phyloP scores from a whole-genome alignment of 1,284 basidiomycete genomes.

The Austroboletus olivaceoglutinosus region DNA sequence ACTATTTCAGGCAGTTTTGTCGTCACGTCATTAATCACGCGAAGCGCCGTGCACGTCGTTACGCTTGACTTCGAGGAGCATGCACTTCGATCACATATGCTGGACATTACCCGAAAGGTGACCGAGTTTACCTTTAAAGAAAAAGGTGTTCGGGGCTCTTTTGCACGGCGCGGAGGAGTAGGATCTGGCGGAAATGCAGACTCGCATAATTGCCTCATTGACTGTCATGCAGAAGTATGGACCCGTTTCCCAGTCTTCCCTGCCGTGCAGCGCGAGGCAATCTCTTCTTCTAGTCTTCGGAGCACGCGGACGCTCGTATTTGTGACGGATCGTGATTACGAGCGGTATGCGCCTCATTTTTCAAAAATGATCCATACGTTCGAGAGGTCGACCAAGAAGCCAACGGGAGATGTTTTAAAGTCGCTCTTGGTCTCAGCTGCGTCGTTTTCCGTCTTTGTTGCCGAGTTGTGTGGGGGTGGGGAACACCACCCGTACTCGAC shows the following conservation, averaged over 20 bases:
- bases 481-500: background rate
- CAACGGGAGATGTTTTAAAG: slow-evolving; percentile 42
- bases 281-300: slow-evolving; percentile 35
- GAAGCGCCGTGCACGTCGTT: slow-evolving; percentile 43
- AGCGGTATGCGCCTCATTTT: slow-evolving; percentile 43
- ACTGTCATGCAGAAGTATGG: slow-evolving; percentile 62
- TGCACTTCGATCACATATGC: slow-evolving; percentile 39
- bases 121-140: slow-evolving; percentile 57
- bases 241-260: slow-evolving; percentile 59
- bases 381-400: slow-evolving; percentile 42
- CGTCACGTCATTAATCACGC: slow-evolving; percentile 46
- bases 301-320: slow-evolving; percentile 40
- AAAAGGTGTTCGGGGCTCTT: slow-evolving; percentile 18
- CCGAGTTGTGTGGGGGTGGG: slow-evolving; percentile 13
- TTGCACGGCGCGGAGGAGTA: slow-evolving; percentile 18
- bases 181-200: background rate
- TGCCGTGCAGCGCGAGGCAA: slow-evolving; percentile 49
- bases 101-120: slow-evolving; percentile 52
- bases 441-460: slow-evolving; percentile 20
- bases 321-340: slow-evolving; percentile 40
- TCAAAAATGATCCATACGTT: slow-evolving; percentile 45
- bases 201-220: slow-evolving; percentile 50
- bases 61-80: slow-evolving; percentile 34
- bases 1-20: background rate
- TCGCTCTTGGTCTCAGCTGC: slow-evolving; percentile 30